Evolutionary conservation across 208 protist genomes (phyloP).

Genomic region (Lotmaria passim): DNA sequence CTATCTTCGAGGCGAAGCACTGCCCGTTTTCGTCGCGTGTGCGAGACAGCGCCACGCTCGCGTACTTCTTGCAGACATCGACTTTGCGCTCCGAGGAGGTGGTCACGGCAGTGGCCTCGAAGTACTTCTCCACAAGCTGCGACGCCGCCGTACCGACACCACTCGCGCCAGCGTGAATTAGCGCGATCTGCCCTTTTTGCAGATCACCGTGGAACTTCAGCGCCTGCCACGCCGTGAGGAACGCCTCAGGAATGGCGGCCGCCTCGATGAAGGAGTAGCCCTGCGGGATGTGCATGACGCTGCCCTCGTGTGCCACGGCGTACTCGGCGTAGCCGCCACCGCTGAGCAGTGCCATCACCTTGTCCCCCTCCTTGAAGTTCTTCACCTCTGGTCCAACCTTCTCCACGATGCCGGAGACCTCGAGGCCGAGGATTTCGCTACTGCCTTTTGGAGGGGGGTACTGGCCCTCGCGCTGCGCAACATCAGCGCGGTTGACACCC

Average conservation of each 20-base stretch:
- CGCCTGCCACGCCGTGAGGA: slow-evolving; percentile 92
- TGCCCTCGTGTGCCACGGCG: slow-evolving; percentile 72
- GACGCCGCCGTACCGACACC: slow-evolving; percentile 87
- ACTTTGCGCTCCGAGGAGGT: slow-evolving; percentile 77
- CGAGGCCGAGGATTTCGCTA: slow-evolving; percentile 87
- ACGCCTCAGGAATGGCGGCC: slow-evolving; percentile 92
- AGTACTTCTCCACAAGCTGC: slow-evolving; percentile 87
- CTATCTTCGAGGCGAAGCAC: slow-evolving; percentile 74
- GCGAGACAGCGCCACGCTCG: slow-evolving; percentile 55
- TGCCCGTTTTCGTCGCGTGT: slow-evolving; percentile 67
- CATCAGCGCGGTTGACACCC: slow-evolving; percentile 90
- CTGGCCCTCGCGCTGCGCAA: slow-evolving; percentile 76
- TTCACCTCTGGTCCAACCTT: slow-evolving; percentile 64
- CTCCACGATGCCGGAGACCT: slow-evolving; percentile 88
- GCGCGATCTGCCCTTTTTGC: slow-evolving; percentile 66
- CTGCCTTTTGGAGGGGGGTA: slow-evolving; percentile 88
- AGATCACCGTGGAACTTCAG: slow-evolving; percentile 75
- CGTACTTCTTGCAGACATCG: slow-evolving; percentile 70
- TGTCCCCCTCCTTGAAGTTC: slow-evolving; percentile 81
- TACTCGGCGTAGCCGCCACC: slow-evolving; percentile 94
- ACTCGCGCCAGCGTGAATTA: slow-evolving; percentile 89
- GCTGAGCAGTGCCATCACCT: slow-evolving; percentile 85
- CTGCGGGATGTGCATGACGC: slow-evolving; percentile 82
- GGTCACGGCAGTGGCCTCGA: slow-evolving; percentile 63
- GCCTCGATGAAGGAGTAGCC: slow-evolving; percentile 88